phyloP scores from a whole-genome alignment of 2,329 filamentous ascomycete species.

The Botrytis hyacinthi region DNA sequence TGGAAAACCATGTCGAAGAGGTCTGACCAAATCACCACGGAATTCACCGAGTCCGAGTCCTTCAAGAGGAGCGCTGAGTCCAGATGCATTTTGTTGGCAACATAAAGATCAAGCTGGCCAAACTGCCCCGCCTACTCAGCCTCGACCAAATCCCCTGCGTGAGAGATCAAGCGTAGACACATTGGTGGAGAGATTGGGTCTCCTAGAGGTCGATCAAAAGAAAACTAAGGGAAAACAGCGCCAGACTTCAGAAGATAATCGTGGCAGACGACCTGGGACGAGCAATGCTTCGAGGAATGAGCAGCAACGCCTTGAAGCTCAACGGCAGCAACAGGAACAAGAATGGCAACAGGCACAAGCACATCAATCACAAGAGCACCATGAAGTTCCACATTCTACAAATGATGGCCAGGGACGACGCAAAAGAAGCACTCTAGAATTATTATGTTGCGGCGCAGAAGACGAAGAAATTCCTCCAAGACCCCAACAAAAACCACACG shows the following conservation, averaged over 20 bases:
- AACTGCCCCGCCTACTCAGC: conserved; percentile 34
- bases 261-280: conserved; percentile 16
- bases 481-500: conserved; percentile 26
- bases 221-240: conserved; percentile 30
- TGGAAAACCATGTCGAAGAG: conserved; percentile 79
- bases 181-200: conserved; percentile 72
- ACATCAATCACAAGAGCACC: conserved; percentile 3
- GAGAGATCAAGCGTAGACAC: conserved; percentile 81
- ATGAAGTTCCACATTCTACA: neutral
- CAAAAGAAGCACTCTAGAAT: conserved; percentile 29
- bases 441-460: conserved; percentile 36
- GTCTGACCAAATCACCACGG: conserved; percentile 50
- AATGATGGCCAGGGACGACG: conserved; percentile 14
- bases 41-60: conserved; percentile 35
- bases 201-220: conserved; percentile 56
- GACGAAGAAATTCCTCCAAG: conserved; percentile 33
- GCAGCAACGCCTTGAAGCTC: conserved; percentile 23
- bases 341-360: conserved; percentile 8
- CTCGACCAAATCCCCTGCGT: conserved; percentile 36
- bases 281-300: conserved; percentile 32
- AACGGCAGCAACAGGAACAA: conserved; percentile 19
- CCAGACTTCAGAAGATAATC: conserved; percentile 20
- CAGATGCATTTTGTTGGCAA: conserved; percentile 76
- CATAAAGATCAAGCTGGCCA: conserved; percentile 75
- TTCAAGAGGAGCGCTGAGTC: conserved; percentile 30